A percentile compares a stretch with the other conserved stretches of the same genome.
phyloP scores from a whole-genome alignment of 1,139 yeast genomes.

The Hanseniaspora gamundiae region DNA sequence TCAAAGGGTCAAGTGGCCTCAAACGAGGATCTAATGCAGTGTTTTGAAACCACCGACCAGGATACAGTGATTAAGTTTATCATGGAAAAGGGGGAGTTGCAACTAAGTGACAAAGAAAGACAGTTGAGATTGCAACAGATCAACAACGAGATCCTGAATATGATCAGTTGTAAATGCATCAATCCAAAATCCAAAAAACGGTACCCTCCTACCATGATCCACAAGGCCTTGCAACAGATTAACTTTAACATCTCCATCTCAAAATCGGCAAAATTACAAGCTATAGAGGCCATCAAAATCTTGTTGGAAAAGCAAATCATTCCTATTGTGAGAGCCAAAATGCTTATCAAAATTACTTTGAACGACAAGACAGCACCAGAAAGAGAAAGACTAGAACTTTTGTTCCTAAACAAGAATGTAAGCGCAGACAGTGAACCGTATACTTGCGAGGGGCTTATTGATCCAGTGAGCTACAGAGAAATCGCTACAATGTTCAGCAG shows the following conservation, averaged over 20 bases:
- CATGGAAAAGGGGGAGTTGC: conserved; percentile 83
- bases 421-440: conserved; percentile 38
- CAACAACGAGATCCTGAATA: conserved; percentile 71
- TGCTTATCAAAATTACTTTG: conserved; percentile 56
- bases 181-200: conserved; percentile 84
- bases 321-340: conserved; percentile 89
- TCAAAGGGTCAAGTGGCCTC: conserved; percentile 93
- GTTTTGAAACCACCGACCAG: conserved; percentile 66
- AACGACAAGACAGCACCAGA: conserved; percentile 36
- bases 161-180: conserved; percentile 81
- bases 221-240: conserved; percentile 68
- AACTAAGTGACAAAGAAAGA: conserved; percentile 87
- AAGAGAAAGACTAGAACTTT: conserved; percentile 12
- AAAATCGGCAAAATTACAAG: conserved; percentile 76
- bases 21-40: conserved; percentile 62
- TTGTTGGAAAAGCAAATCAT: conserved; percentile 68
- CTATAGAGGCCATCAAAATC: conserved; percentile 78
- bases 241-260: conserved; percentile 74
- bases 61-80: conserved; percentile 71
- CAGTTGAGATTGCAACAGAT: conserved; percentile 62
- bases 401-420: conserved; percentile 10
- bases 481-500: conserved; percentile 43
- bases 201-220: conserved; percentile 89
- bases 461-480: conserved; percentile 77
- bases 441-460: conserved; percentile 64